Evolutionary conservation across 1,284 basidiomycete genomes (phyloP).

Genomic region (Trametes hirsuta): DNA sequence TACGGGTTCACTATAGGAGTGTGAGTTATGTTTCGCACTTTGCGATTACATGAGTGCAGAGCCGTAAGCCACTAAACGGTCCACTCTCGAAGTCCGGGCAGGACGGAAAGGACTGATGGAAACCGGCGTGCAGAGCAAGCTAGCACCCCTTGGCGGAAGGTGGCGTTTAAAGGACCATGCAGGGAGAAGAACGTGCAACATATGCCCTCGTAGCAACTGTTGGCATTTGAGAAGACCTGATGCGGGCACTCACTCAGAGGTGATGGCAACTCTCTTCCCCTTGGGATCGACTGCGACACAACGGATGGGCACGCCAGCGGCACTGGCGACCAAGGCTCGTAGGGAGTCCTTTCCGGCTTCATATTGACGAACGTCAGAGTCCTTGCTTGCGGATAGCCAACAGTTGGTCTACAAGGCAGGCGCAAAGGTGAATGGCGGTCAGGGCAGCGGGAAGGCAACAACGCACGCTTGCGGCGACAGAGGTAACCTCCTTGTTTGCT

Average conservation of each 20-base stretch:
- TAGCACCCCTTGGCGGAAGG: too few relatives aligned
- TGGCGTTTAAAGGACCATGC: too few relatives aligned
- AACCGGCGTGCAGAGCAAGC: too few relatives aligned
- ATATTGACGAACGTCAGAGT: conserved; percentile 76
- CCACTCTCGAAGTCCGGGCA: too few relatives aligned
- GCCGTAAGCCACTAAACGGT: too few relatives aligned
- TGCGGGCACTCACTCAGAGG: conserved; percentile 74
- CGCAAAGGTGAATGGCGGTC: neutral
- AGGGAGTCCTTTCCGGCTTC: conserved; percentile 61
- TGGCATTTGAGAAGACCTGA: neutral
- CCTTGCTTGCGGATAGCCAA: conserved; percentile 77
- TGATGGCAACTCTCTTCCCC: conserved; percentile 78
- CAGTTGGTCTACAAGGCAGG: conserved; percentile 53
- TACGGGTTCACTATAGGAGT: conserved; percentile 66
- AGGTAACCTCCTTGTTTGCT: conserved; percentile 74
- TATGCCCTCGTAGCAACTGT: neutral
- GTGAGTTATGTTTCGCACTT: neutral
- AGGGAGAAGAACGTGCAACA: too few relatives aligned
- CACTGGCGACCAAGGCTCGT: conserved; percentile 67
- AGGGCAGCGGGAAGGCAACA: neutral
- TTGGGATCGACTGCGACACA: conserved; percentile 81
- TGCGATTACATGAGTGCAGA: too few relatives aligned
- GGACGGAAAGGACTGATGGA: too few relatives aligned
- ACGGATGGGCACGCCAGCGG: conserved; percentile 73
- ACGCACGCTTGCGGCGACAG: conserved; percentile 66